phyloP scores from a whole-genome alignment of 441 rosid species.

The Aquilaria agallochum region DNA sequence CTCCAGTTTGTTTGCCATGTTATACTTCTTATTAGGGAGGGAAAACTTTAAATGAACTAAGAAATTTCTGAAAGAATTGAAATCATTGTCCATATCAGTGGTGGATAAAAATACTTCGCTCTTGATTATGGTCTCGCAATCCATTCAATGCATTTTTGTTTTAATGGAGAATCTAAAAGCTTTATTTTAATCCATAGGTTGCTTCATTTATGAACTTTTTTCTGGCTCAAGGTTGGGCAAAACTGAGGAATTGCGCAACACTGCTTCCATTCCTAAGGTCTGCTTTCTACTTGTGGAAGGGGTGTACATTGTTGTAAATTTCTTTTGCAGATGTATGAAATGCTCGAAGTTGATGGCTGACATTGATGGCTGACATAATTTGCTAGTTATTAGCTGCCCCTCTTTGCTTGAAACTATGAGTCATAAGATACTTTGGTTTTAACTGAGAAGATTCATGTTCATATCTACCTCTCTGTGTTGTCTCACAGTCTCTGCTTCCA shows the following conservation, averaged over 20 bases:
- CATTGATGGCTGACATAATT: not conserved
- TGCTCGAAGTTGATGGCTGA: conserved; percentile 6
- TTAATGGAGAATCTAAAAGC: conserved; percentile 14
- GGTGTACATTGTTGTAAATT: not conserved
- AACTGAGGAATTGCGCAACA: conserved; percentile 97
- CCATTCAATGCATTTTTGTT: not conserved
- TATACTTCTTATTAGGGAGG: too few species aligned
- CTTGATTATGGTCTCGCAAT: too few species aligned
- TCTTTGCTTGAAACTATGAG: not conserved
- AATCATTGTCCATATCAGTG: too few species aligned
- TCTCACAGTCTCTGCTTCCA: conserved; percentile 96
- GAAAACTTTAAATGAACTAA: too few species aligned
- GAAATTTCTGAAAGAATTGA: too few species aligned
- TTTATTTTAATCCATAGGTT: conserved; percentile 45
- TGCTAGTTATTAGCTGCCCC: too few species aligned
- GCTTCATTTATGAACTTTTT: conserved; percentile 93
- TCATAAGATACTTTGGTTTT: conserved; percentile 12
- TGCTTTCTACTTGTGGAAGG: conserved; percentile 10
- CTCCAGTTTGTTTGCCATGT: too few species aligned
- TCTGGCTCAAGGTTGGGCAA: conserved; percentile 78
- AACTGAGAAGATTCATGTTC: conserved; percentile 28
- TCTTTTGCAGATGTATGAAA: not conserved
- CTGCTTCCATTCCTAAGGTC: conserved; percentile 96
- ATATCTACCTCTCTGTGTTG: conserved; percentile 41
- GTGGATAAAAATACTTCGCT: too few species aligned